Conservation (phyloP, 2,329 filamentous ascomycete genomes). For the Botryotinia convoluta region DNA sequence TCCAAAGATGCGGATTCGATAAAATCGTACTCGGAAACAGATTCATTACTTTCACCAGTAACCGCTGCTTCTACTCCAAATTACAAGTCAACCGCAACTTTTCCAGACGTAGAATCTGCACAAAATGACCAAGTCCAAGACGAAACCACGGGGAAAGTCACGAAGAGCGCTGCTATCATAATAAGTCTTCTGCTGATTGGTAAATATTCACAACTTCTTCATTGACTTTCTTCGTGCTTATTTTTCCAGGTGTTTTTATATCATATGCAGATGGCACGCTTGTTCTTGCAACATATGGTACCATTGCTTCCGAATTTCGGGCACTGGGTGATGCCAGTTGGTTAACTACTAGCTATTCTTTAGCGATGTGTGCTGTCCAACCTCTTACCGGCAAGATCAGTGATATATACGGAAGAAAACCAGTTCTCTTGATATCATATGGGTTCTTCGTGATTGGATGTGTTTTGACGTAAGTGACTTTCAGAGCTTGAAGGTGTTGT, state of each 20-base stretch:
- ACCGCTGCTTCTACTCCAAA: conserved; percentile 15
- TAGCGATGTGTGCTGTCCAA: conserved; percentile 73
- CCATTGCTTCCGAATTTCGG: conserved; percentile 60
- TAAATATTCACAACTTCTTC: conserved; percentile 5
- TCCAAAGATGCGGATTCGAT: conserved; percentile 3
- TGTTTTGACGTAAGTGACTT: conserved; percentile 21
- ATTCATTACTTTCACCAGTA: conserved; percentile 15
- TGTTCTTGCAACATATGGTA: conserved; percentile 63
- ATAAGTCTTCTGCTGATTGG: conserved; percentile 31
- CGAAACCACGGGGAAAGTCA: not conserved
- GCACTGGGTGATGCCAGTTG: conserved; percentile 56
- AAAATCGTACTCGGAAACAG: conserved; percentile 16
- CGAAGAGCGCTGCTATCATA: conserved; percentile 19
- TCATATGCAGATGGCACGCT: conserved; percentile 63
- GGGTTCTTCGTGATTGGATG: conserved; percentile 63
- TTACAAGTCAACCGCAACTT: conserved; percentile 19
- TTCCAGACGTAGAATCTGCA: conserved; percentile 12
- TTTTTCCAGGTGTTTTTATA: conserved; percentile 57
- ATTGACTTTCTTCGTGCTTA: not conserved
- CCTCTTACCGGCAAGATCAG: conserved; percentile 70
- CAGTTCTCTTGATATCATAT: conserved; percentile 63
- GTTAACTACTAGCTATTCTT: conserved; percentile 61
- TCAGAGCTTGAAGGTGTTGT: not conserved
- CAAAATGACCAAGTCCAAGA: not conserved
- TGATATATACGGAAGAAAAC: conserved; percentile 69